Evolutionary conservation across 768 basidiomycete genomes (phyloP), one percentile per base, ranked within the genome.

Genomic region (Multifurca ochricompacta): DNA sequence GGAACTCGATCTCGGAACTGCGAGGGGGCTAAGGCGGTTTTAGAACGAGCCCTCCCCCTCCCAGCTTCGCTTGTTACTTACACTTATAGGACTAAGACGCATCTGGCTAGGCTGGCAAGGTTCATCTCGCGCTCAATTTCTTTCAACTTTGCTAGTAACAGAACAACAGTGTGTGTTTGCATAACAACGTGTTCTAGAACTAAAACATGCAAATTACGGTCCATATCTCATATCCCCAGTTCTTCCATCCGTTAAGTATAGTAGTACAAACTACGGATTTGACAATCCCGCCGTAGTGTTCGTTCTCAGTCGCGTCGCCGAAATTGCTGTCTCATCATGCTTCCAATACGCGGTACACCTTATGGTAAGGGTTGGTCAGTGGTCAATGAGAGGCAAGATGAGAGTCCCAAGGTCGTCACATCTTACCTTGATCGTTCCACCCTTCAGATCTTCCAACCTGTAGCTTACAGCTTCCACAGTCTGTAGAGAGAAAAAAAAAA

Each of bases 381-480:
- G 1, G 35, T 58, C 27, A 59, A 44, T n/a, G 21, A 11, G 6
- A 32, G 27, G 11, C 19, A 3, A 19, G 21, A 32, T 25, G 16
- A 37, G 18, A n/a, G n/a, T n/a, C n/a, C 18, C 14, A 3, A 10
- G 7, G 27, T n/a, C 4, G 23, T 19, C 16, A 44, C 19, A 62
- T 30, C 67, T 60, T 55, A 91, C 90, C 79, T 89, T 86, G 39
- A 91, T 78, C 23, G 73, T 70, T 10, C 92, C 92, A 63, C 82
- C 87, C 73, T 93, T 93, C 63, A 94, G 66, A 73, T 94, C 92
- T 37, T 94, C 91, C 67, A 92, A 70, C 51, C 88, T 78, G 71
- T 93, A 95, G 63, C 86, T 92, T n/a, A 80, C 83, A 46, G 74
- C 75, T 64, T 91, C 90, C 28, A 91, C 83, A 59, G 73, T 79